A percentile compares a stretch with the other conserved stretches of the same genome.
These are phyloP conservation scores for Allium fistulosum DNA, from an alignment of 106 monocot genomes.

Conservation along the genomic window DNA sequence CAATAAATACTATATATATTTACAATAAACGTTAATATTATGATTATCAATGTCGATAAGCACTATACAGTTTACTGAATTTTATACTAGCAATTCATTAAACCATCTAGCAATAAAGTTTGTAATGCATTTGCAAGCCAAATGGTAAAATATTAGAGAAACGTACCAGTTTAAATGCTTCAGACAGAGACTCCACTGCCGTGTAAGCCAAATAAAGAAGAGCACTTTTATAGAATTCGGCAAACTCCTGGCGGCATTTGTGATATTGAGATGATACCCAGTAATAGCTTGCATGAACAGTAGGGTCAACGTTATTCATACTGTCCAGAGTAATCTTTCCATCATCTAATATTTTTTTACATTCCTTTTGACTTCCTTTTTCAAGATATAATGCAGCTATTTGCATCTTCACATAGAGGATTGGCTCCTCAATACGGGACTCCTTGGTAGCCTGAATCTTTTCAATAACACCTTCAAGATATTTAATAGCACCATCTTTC, in stretches of 20 bases:
- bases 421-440: conserved; percentile 62
- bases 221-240: conserved; percentile 88
- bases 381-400: conserved; percentile 80
- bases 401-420: conserved; percentile 95
- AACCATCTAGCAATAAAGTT: no score
- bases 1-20: no score
- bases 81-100: no score
- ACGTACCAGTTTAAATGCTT: conserved; percentile 85
- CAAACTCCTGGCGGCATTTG: conserved; percentile 81
- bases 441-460: conserved; percentile 72
- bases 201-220: conserved; percentile 97
- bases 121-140: background rate
- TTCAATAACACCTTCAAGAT: conserved; percentile 80
- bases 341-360: conserved; percentile 85
- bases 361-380: conserved; percentile 69
- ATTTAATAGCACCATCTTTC: conserved; percentile 80
- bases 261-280: conserved; percentile 95
- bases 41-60: no score
- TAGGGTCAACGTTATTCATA: conserved; percentile 94
- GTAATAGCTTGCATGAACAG: conserved; percentile 90
- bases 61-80: no score
- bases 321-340: conserved; percentile 75
- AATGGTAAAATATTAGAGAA: background rate
- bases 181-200: conserved; percentile 91
- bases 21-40: no score